Percentiles rank a stretch among this genome's conserved stretches.
Conservation (phyloP, 805 yeast genomes). For the Suhomyces sp. region DNA sequence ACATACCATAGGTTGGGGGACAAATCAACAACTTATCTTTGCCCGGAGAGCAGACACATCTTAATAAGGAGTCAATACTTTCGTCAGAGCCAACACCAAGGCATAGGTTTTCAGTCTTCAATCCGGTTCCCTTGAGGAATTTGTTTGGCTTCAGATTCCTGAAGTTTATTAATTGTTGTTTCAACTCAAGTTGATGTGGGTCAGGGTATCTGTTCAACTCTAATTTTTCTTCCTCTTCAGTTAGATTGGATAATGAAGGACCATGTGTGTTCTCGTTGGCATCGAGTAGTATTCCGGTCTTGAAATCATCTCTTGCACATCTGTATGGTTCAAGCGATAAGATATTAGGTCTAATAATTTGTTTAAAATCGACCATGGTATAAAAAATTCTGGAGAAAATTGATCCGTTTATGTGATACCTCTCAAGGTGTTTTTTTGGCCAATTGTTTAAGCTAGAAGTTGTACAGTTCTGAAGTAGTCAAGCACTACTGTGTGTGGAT, state of each 20-base stretch:
- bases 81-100: slow-evolving; percentile 98
- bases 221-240: slow-evolving; percentile 44
- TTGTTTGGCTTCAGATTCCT: slow-evolving; percentile 55
- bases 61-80: slow-evolving; percentile 81
- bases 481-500: too few species aligned
- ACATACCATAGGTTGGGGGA: slow-evolving; percentile 99
- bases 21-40: slow-evolving; percentile 78
- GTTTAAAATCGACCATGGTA: slow-evolving; percentile 49
- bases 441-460: too few species aligned
- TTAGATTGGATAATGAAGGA: slow-evolving; percentile 57
- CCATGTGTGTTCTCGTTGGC: slow-evolving; percentile 97
- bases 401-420: too few species aligned
- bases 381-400: too few species aligned
- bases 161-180: slow-evolving; percentile 66
- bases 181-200: slow-evolving; percentile 84
- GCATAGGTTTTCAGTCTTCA: slow-evolving; percentile 71
- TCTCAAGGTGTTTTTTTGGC: too few species aligned
- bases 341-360: slow-evolving; percentile 83
- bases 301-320: slow-evolving; percentile 95
- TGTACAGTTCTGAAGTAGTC: too few species aligned
- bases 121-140: slow-evolving; percentile 14
- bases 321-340: slow-evolving; percentile 82
- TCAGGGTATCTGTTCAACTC: slow-evolving; percentile 93
- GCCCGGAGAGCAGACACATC: slow-evolving; percentile 83
- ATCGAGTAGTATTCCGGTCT: slow-evolving; percentile 82